A percentile compares a stretch with the other conserved stretches of the same genome.
These are phyloP conservation scores for Exophiala sp. DNA, from an alignment of 2,329 filamentous ascomycete genomes.

Conservation along the genomic window DNA sequence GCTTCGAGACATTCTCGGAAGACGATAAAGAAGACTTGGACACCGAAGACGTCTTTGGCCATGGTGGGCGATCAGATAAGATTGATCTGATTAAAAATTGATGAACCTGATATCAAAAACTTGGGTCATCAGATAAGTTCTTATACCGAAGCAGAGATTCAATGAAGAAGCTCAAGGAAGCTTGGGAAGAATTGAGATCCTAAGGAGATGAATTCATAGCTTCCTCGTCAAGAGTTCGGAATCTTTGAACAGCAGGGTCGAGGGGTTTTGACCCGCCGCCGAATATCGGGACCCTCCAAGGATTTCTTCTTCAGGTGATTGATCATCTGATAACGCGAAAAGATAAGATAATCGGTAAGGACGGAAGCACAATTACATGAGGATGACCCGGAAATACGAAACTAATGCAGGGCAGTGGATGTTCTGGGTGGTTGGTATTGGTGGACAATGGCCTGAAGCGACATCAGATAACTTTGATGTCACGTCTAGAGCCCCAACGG, in stretches of 20 bases:
- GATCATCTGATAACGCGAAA: conserved; percentile 3
- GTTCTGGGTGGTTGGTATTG: neutral
- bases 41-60: conserved; percentile 64
- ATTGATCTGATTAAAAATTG: conserved; percentile 3
- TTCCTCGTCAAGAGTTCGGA: neutral
- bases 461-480: conserved; percentile 4
- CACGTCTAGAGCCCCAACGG: neutral
- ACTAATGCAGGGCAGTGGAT: neutral
- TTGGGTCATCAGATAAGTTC: neutral
- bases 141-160: neutral
- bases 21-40: conserved; percentile 85
- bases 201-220: neutral
- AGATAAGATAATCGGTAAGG: conserved; percentile 1
- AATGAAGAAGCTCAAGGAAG: neutral
- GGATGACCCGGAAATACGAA: neutral
- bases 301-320: neutral
- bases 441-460: neutral
- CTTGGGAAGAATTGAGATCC: neutral
- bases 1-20: conserved; percentile 83
- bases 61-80: conserved; percentile 46
- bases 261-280: neutral
- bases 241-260: neutral
- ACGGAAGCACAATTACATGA: neutral
- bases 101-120: neutral
- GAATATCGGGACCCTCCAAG: no score